Percentiles rank a stretch among this genome's conserved stretches.
Conservation (phyloP, 2,329 filamentous ascomycete species). For the Aureobasidium sp. region DNA sequence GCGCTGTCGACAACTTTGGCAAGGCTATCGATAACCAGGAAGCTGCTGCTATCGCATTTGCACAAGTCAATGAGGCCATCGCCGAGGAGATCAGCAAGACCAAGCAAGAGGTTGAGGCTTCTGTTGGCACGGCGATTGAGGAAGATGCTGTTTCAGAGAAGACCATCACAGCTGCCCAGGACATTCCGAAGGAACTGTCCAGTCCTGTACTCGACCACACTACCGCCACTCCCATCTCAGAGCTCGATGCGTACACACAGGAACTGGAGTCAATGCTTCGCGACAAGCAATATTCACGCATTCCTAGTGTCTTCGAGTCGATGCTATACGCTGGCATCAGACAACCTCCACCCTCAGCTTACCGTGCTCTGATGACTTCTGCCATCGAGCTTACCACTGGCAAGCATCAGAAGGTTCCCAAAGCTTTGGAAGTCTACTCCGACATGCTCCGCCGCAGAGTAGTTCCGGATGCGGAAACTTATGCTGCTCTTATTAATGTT, state of each 20-base stretch:
- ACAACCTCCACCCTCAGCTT: constrained; percentile 74
- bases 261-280: constrained; percentile 70
- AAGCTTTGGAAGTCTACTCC: constrained; percentile 89
- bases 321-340: constrained; percentile 77
- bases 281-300: constrained; percentile 70
- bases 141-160: constrained; percentile 14
- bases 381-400: constrained; percentile 75
- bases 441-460: constrained; percentile 90
- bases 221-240: constrained; percentile 33
- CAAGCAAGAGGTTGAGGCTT: constrained; percentile 43
- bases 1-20: constrained; percentile 54
- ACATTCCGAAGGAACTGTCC: neutral
- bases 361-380: constrained; percentile 81
- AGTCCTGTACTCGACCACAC: neutral
- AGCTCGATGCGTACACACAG: constrained; percentile 65
- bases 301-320: constrained; percentile 82
- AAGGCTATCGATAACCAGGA: constrained; percentile 44
- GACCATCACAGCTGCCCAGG: neutral
- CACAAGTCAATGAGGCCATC: constrained; percentile 78
- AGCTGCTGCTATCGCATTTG: constrained; percentile 53
- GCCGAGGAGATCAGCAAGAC: constrained; percentile 66
- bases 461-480: constrained; percentile 74
- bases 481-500: constrained; percentile 77
- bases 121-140: constrained; percentile 1
- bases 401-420: constrained; percentile 77